A percentile compares a stretch with the other conserved stretches of the same genome.
Conservation (phyloP, 495 filamentous ascomycete genomes). For the Penicillium simplicissimum region DNA sequence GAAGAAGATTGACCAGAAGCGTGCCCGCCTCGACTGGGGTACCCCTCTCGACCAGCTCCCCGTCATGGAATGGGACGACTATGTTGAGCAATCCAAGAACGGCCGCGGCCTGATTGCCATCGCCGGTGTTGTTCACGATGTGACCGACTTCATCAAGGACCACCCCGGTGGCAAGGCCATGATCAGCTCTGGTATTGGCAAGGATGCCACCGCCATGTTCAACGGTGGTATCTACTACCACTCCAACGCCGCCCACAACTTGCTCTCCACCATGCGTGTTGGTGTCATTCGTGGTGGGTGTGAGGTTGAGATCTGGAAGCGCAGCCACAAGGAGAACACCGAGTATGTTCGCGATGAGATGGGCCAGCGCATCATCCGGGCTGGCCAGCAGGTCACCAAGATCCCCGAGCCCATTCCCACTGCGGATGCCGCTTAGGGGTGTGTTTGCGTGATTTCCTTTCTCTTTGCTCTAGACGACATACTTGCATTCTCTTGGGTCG, state of each 20-base stretch:
- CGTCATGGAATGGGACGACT: conserved; percentile 96
- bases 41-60: conserved; percentile 90
- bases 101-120: conserved; percentile 86
- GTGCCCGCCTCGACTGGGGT: conserved; percentile 91
- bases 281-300: conserved; percentile 95
- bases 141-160: conserved; percentile 91
- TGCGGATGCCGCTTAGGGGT: conserved; percentile 46
- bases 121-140: conserved; percentile 95
- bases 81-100: conserved; percentile 81
- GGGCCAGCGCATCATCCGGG: conserved; percentile 83
- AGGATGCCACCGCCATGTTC: conserved; percentile 98
- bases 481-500: conserved; percentile 24
- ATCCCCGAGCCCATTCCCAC: conserved; percentile 56
- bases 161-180: conserved; percentile 97
- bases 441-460: conserved; percentile 4
- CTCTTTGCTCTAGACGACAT: conserved; percentile 8
- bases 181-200: conserved; percentile 89
- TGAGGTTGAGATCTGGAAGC: conserved; percentile 99
- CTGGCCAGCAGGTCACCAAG: conserved; percentile 87
- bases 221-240: conserved; percentile 99
- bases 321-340: conserved; percentile 80
- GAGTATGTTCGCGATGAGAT: conserved; percentile 76
- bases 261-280: conserved; percentile 93
- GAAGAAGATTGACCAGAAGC: conserved; percentile 99
- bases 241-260: conserved; percentile 96